Evolutionary conservation across 2,329 filamentous ascomycete species (phyloP).

Genomic region (Mycosphaerella sp.): DNA sequence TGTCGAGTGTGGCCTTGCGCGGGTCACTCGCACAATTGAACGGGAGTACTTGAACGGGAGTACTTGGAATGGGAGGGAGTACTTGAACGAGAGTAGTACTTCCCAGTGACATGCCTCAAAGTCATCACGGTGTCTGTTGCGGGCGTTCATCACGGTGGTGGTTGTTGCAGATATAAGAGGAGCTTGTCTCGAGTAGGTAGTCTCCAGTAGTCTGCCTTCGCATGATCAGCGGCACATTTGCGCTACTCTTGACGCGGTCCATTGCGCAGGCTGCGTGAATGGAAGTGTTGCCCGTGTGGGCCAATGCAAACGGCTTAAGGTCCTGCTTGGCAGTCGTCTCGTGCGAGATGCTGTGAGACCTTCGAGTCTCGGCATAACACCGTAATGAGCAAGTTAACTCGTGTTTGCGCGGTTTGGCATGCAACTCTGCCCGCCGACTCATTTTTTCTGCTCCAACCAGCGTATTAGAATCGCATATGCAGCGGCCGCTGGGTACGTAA

Average conservation of each 20-base stretch:
- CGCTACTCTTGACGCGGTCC: neutral
- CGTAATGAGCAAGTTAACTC: slow-evolving; percentile 16
- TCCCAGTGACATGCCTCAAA: too few relatives aligned
- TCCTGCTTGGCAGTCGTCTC: neutral
- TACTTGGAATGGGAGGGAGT: too few relatives aligned
- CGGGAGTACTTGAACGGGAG: too few relatives aligned
- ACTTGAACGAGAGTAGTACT: too few relatives aligned
- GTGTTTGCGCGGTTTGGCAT: too few relatives aligned
- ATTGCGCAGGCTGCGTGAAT: neutral
- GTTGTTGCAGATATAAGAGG: too few relatives aligned
- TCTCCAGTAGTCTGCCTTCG: too few relatives aligned
- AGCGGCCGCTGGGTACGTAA: slow-evolving; percentile 1
- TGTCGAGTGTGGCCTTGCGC: too few relatives aligned
- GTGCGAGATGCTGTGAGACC: neutral
- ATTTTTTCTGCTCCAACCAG: neutral
- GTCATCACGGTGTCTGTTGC: slow-evolving; percentile 8
- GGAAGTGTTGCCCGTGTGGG: neutral
- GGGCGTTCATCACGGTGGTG: too few relatives aligned
- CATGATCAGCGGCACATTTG: neutral
- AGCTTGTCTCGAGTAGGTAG: slow-evolving; percentile 1
- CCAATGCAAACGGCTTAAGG: slow-evolving; percentile 6
- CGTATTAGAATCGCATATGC: neutral
- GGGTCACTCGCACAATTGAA: too few relatives aligned
- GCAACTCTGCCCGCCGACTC: too few relatives aligned
- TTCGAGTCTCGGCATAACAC: slow-evolving; percentile 6